Conservation (phyloP, 192 early-diverging fungal genomes). For the Oehlia diaphana region DNA sequence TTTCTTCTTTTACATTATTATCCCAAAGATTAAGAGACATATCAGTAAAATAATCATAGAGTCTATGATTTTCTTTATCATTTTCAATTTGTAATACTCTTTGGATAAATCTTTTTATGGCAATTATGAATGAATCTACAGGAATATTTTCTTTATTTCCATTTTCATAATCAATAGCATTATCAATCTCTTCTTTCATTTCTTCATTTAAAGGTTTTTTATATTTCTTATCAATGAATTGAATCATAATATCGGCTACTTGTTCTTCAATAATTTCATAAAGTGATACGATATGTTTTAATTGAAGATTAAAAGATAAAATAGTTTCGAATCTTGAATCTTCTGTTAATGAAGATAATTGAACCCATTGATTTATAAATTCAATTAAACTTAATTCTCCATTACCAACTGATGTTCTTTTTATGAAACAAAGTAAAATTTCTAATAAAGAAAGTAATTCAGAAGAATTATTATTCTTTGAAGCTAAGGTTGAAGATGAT, state of each 20-base stretch:
- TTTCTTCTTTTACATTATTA: not conserved
- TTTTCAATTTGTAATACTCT: conserved; percentile 12
- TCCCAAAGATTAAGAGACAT: conserved; percentile 3
- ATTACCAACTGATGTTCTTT: conserved; percentile 19
- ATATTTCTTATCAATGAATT: conserved; percentile 19
- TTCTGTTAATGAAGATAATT: conserved; percentile 20
- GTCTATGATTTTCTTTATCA: not conserved
- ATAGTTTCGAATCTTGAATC: conserved; percentile 1
- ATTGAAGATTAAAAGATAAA: not conserved
- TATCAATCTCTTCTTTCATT: conserved; percentile 13
- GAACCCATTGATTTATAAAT: conserved; percentile 28
- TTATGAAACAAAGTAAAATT: conserved; percentile 28
- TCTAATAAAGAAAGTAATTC: conserved; percentile 31
- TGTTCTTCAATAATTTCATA: conserved; percentile 32
- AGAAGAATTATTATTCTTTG: not conserved
- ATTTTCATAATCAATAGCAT: conserved; percentile 11
- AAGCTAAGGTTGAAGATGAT: not conserved
- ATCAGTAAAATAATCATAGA: conserved; percentile 10
- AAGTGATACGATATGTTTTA: conserved; percentile 23
- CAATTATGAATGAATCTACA: conserved; percentile 13
- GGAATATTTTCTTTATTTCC: conserved; percentile 8
- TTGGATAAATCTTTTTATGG: conserved; percentile 30
- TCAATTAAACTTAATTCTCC: conserved; percentile 8
- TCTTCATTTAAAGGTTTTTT: not conserved
- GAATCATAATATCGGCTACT: conserved; percentile 9